Conservation (phyloP, 2,329 filamentous ascomycete species). For the Trichophyton verrucosum region DNA sequence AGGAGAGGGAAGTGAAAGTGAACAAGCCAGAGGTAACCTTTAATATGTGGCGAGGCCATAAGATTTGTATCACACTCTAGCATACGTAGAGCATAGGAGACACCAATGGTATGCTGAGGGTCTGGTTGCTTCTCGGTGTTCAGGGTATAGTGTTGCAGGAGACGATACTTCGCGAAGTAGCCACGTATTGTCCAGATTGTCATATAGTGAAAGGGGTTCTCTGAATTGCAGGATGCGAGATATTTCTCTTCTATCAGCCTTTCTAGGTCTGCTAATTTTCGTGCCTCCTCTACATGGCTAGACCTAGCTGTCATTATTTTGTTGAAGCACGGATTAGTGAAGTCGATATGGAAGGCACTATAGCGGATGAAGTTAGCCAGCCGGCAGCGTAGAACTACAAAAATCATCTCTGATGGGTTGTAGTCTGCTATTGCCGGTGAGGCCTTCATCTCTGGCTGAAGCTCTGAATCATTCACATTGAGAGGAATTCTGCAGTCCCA, state of each 20-base stretch:
- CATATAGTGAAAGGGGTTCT: neutral
- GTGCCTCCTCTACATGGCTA: neutral
- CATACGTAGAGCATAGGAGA: neutral
- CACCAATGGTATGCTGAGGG: neutral
- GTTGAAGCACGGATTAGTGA: neutral
- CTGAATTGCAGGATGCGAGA: neutral
- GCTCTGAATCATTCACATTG: constrained; percentile 34
- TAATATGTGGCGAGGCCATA: neutral
- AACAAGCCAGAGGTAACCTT: neutral
- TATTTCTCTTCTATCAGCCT: neutral
- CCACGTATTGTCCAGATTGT: neutral
- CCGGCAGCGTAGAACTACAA: neutral
- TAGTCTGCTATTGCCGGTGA: constrained; percentile 15
- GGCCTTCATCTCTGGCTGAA: constrained; percentile 29
- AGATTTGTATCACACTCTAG: neutral
- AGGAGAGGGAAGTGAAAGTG: neutral
- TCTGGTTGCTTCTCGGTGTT: neutral
- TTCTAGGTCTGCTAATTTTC: neutral
- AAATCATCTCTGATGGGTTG: neutral
- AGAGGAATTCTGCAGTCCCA: constrained; percentile 36
- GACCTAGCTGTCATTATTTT: neutral
- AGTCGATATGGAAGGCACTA: neutral
- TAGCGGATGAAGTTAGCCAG: neutral
- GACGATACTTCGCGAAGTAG: neutral
- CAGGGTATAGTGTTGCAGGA: neutral